Base-by-base conservation (phyloP, 768 basidiomycete species). In the Auriscalpium vulgare region DNA sequence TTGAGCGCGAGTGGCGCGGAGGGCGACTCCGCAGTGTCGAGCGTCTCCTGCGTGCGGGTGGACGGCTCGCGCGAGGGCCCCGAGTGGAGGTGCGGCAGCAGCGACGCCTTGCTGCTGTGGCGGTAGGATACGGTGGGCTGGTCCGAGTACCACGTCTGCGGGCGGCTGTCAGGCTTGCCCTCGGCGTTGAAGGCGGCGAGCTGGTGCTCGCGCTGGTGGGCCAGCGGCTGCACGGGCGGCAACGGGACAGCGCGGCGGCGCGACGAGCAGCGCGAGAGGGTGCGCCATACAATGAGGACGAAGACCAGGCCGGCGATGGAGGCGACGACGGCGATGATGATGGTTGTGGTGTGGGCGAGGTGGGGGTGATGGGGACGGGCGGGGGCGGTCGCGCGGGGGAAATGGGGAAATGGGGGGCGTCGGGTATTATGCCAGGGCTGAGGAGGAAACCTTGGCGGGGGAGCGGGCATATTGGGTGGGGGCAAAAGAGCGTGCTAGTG, bases 211-310 rank as follows among this genome's bases (percentile, higher is more conserved):
- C 85, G 77, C 53, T 81, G 78, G 60, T 81, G 81, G 5, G 84
- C 83, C 21, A 87, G 78, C 14, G 82, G 79, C 59, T 86, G 85
- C 10, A 81, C 74, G 13, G 83, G 85, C 0, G 85, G 86, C 0
- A 87, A 72, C 4, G 86, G 85, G 0, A 66, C 70, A 1, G 74
- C 65, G 29, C 66, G 63, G 16, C 65, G 56, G 19, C 66, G 68
- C 23, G 68, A 64, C 29, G 63, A 71, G 14, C 51, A 61, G 47
- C 72, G 71, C 40, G 70, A 70, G 52, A 78, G 55, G 59, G 75
- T 54, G 14, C 72, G 71, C 64, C 67, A 67, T 47, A 78, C 60
- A 55, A 75, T 58, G 56, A 78, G 47, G 51, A 73, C 50, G 59
- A 72, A 47, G 59, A 76, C 54, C 53, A 78, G 54, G 38, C 70